Base-by-base conservation (phyloP, 306 rosid genomes). In the Mimosa pudica region DNA sequence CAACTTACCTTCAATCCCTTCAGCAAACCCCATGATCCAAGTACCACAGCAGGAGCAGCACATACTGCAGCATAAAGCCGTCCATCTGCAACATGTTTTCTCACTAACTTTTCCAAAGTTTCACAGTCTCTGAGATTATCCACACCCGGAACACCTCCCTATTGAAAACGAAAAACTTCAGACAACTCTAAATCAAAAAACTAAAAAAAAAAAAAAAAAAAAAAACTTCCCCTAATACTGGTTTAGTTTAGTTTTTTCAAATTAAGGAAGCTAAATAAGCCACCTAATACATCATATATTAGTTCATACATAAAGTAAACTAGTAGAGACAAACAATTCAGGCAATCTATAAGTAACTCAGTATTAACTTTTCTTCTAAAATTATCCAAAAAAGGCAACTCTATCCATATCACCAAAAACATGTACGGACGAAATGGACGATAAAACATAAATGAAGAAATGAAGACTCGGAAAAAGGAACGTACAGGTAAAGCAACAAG, bases 121-220 rank as follows among this genome's bases (percentile, higher is more conserved):
- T 51, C 84, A 86, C 80, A 78, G 35, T 89, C 88, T 84, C 84
- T 89, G 47, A 91, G 91, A 79, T 82, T 84, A 62, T 82, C 77
- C 42, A 90, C 97, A 14, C 98, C 98, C 0, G 92, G 92, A 79
- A 92, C 81, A 78, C 98, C 98, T 71, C 98, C 98, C 98, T 94
- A 66, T 24, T 86, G 74, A 66, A 77, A 54, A 71, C 70, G 30
- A 60, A 18, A 80, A 46, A 65, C 10, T 71, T n/a, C 75, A 70
- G 58, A 81, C 8, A 20, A 45, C 16, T 7, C 73, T 20, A 78
- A 38, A 7, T 41, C n/a, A 67, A 67, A 33, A 42, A 8, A 67
- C 24, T 67, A 32, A 67, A 67, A 48, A 41, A 17, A 17, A 42
- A 24, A 18, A 16, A n/a, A 16, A 41, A n/a, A 24, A 24, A 0